Evolutionary conservation across 805 yeast genomes (phyloP), one percentile per base, ranked within the genome.

Genomic region (Lipomyces sp.): DNA sequence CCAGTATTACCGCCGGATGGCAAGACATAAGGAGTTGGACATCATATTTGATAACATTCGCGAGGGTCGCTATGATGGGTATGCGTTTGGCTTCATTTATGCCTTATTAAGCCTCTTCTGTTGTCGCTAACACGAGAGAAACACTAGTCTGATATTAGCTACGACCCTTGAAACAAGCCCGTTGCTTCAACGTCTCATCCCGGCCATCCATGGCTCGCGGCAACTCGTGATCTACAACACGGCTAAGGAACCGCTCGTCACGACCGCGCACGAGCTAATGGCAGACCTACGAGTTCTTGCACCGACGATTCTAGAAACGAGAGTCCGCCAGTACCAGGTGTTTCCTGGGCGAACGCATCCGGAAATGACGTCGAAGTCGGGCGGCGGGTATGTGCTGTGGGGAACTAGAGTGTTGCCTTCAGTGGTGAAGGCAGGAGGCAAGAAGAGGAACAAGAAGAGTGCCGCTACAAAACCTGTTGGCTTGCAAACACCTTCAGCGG

Each of bases 341-440:
- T 80, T 91, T 26, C 87, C 95, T 18, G 98, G 98, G 6, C 82
- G 95, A 65, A 73, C 91, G 63, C 99, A 93, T 67, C 99, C 99
- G 0, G 65, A 83, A 53, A 93, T 93, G 99, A 86, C 97, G 0
- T 82, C 84, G 76, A 77, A 87, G 62, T 89, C 95, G 5, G 90
- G 84, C 51, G 98, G 97, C 31, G 99, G 99, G 0, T 91, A 81
- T 66, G 66, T 93, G 2, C 71, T 89, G 58, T 77, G 81, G 72
- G 95, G 91, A 2, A 78, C 86, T 14, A 75, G 86, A 43, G 97
- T 93, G 0, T 70, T 81, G 46, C 96, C 96, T 2, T 69, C 74
- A 7, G 23, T 35, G 8, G 57, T 46, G 19, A 47, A 45, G 8
- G 58, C 58, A 2, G 53, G 58, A 7, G 56, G 56, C 13, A 43